These are phyloP conservation scores for Pistacia atlantica DNA, from an alignment of 345 rosid species.

Conservation along the genomic window DNA sequence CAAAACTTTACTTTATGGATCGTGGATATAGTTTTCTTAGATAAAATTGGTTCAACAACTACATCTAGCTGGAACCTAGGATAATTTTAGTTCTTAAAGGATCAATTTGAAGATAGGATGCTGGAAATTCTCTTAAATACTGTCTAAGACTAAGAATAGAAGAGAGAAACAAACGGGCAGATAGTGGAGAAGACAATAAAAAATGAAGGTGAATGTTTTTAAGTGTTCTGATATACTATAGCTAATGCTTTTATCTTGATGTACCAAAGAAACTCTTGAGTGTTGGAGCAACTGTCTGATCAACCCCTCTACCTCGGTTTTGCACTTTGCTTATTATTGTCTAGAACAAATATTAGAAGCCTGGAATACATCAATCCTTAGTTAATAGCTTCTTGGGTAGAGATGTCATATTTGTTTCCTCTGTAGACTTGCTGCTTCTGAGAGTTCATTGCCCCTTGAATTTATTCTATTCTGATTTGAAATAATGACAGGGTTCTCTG, in stretches of 20 bases:
- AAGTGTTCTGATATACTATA: neutral
- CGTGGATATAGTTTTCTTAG: neutral
- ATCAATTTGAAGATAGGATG: neutral
- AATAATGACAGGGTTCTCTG: conserved; percentile 65
- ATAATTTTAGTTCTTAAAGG: neutral
- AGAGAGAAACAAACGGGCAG: neutral
- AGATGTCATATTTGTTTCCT: neutral
- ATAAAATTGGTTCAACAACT: neutral
- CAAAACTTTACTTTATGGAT: neutral
- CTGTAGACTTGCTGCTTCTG: neutral
- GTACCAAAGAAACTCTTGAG: neutral
- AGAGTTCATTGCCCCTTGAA: neutral
- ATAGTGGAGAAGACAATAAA: neutral
- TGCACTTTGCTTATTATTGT: neutral
- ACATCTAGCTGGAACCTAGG: neutral
- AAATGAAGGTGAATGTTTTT: neutral
- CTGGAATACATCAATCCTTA: neutral
- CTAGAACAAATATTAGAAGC: neutral
- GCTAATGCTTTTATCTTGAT: neutral
- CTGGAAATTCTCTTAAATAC: neutral
- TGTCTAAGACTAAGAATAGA: neutral
- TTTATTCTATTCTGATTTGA: neutral
- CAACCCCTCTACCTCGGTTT: neutral
- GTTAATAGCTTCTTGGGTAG: too few species aligned
- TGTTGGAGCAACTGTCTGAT: neutral